Evolutionary conservation across 495 filamentous ascomycete genomes (phyloP).

Genomic region (Hypoxylon subgilvum): DNA sequence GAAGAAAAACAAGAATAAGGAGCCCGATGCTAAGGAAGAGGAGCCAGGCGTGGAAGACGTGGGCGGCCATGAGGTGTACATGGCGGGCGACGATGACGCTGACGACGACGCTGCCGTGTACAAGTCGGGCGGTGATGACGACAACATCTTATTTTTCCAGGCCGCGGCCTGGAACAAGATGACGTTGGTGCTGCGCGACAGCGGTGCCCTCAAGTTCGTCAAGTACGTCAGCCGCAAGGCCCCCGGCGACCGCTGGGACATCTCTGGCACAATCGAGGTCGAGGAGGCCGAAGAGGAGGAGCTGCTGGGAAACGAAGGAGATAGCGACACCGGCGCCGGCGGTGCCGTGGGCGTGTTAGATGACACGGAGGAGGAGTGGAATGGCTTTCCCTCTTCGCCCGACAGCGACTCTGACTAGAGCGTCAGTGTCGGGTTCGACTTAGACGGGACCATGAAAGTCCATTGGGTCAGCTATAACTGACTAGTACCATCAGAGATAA

Average conservation of each 20-base stretch:
- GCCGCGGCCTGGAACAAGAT: slow-evolving; percentile 89
- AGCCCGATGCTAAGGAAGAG: slow-evolving; percentile 34
- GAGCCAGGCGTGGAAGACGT: slow-evolving; percentile 59
- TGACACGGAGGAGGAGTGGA: slow-evolving; percentile 55
- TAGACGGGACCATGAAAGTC: neutral
- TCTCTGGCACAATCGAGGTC: slow-evolving; percentile 72
- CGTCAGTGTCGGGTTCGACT: neutral
- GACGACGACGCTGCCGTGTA: slow-evolving; percentile 86
- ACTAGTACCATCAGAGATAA: slow-evolving; percentile 13
- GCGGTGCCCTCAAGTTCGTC: slow-evolving; percentile 85
- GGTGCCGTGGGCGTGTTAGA: slow-evolving; percentile 40
- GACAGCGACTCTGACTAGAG: slow-evolving; percentile 53
- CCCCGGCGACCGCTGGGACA: slow-evolving; percentile 91
- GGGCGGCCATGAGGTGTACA: slow-evolving; percentile 90
- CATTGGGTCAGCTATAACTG: neutral
- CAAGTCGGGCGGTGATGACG: slow-evolving; percentile 78
- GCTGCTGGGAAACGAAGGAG: slow-evolving; percentile 50
- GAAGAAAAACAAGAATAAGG: slow-evolving; percentile 42
- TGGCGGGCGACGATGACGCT: slow-evolving; percentile 80
- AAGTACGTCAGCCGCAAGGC: slow-evolving; percentile 90
- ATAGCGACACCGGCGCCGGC: slow-evolving; percentile 35
- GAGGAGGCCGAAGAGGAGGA: slow-evolving; percentile 38
- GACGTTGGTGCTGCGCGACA: slow-evolving; percentile 86
- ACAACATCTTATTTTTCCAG: slow-evolving; percentile 88
- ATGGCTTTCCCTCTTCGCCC: slow-evolving; percentile 52